These are phyloP conservation scores for Caloboletus firmus DNA, from an alignment of 1,284 basidiomycete genomes.

Conservation along the genomic window DNA sequence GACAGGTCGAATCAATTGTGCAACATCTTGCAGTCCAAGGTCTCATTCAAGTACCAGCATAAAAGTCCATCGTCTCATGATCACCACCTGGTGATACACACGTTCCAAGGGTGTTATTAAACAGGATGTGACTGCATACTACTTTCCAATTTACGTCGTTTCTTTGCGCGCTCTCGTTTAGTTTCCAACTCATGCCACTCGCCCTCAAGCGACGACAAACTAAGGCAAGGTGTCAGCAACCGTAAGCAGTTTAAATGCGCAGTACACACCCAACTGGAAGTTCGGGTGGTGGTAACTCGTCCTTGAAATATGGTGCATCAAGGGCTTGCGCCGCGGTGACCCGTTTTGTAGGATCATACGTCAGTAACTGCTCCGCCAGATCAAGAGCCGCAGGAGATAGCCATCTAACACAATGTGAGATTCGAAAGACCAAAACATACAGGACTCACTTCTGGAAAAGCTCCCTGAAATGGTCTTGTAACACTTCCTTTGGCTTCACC, in stretches of 20 bases:
- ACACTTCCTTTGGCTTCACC: conserved; percentile 80
- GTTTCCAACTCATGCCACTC: conserved; percentile 96
- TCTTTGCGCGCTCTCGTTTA: conserved; percentile 80
- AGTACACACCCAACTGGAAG: conserved; percentile 75
- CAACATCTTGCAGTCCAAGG: conserved; percentile 74
- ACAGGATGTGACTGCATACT: conserved; percentile 31
- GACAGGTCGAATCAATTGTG: conserved; percentile 77
- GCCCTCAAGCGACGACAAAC: conserved; percentile 75
- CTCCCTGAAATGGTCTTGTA: conserved; percentile 74
- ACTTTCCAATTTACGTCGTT: conserved; percentile 53
- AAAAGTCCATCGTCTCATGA: conserved; percentile 14
- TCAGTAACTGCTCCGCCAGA: conserved; percentile 78
- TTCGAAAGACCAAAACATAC: neutral
- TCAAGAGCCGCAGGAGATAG: conserved; percentile 81
- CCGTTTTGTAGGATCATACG: conserved; percentile 83
- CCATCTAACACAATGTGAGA: conserved; percentile 53
- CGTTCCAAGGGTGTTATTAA: conserved; percentile 25
- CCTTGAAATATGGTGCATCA: conserved; percentile 77
- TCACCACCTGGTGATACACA: conserved; percentile 11
- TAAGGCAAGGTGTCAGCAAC: conserved; percentile 35
- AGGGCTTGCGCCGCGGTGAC: conserved; percentile 82
- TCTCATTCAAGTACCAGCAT: conserved; percentile 46
- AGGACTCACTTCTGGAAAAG: conserved; percentile 72
- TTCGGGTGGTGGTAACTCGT: conserved; percentile 73
- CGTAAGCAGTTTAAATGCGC: neutral